Percentiles rank a stretch among this genome's conserved stretches.
Conservation (phyloP, 1,139 yeast genomes). For the Debaryomycetaceae sp. region DNA sequence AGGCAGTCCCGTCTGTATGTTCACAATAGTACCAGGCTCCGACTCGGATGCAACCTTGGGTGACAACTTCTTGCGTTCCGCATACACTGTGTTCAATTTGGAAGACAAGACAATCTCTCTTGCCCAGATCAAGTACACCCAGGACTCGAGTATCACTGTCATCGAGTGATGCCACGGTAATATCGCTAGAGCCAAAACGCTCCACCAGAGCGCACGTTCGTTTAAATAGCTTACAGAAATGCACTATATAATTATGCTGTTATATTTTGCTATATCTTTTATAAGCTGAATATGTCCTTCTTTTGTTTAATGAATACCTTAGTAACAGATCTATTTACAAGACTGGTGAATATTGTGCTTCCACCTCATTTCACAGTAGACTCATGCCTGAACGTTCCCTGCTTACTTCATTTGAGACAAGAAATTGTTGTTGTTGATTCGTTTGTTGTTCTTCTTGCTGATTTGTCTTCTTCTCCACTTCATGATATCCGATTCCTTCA, state of each 20-base stretch:
- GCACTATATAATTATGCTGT: too few species aligned
- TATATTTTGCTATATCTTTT: too few species aligned
- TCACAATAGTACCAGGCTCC: conserved; percentile 15
- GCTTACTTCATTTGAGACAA: conserved; percentile 42
- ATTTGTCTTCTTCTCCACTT: conserved; percentile 67
- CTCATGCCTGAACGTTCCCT: not conserved
- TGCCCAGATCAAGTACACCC: conserved; percentile 33
- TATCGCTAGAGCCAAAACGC: too few species aligned
- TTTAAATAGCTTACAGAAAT: too few species aligned
- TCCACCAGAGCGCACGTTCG: too few species aligned
- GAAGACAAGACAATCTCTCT: conserved; percentile 35
- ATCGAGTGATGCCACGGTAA: conserved; percentile 1
- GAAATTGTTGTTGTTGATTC: conserved; percentile 78
- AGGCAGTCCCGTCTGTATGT: conserved; percentile 9
- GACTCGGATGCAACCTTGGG: conserved; percentile 22
- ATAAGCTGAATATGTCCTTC: too few species aligned
- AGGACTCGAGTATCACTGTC: conserved; percentile 19
- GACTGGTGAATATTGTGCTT: too few species aligned
- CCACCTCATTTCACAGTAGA: too few species aligned
- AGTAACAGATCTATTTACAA: too few species aligned
- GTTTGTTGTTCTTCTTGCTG: conserved; percentile 61
- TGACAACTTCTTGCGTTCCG: conserved; percentile 35
- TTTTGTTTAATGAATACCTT: too few species aligned
- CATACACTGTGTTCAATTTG: conserved; percentile 36
- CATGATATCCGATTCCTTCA: conserved; percentile 58